phyloP scores from a whole-genome alignment of 192 early-diverging fungal species.

The Gonapodya prolifera region DNA sequence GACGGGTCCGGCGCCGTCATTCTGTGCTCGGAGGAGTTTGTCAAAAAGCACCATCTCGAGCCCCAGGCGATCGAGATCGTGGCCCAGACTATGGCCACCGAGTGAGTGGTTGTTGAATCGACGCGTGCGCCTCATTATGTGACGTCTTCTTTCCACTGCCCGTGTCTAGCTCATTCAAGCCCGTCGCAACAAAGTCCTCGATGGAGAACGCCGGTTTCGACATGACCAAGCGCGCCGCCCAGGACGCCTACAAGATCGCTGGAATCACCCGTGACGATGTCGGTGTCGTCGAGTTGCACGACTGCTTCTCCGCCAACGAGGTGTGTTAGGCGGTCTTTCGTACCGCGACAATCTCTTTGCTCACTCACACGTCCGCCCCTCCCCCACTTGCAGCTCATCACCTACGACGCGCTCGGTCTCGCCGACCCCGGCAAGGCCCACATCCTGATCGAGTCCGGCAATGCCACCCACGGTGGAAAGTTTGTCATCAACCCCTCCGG shows the following conservation, averaged over 20 bases:
- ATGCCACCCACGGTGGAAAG: too few species aligned
- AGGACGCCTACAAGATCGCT: constrained; percentile 35
- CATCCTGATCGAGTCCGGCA: neutral
- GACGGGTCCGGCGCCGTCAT: constrained; percentile 50
- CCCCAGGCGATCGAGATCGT: constrained; percentile 55
- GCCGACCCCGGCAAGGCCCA: constrained; percentile 49
- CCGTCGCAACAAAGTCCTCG: neutral
- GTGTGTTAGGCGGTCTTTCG: neutral
- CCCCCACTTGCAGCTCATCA: too few species aligned
- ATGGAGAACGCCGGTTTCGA: constrained; percentile 41
- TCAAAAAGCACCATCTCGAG: constrained; percentile 36
- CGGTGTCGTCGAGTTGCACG: too few species aligned
- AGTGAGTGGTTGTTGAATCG: constrained; percentile 27
- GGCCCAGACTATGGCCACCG: constrained; percentile 57
- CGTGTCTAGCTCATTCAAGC: too few species aligned
- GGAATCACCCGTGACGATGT: constrained; percentile 46
- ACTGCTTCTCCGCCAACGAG: constrained; percentile 66
- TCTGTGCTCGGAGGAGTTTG: constrained; percentile 51
- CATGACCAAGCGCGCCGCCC: constrained; percentile 55
- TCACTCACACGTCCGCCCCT: too few species aligned
- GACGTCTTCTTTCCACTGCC: too few species aligned
- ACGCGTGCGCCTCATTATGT: too few species aligned
- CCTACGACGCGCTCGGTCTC: constrained; percentile 59
- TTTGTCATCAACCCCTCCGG: too few species aligned
- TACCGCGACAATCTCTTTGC: too few species aligned